Evolutionary conservation across 164 flowering plant species (phyloP).

Genomic region (Sedum album): DNA sequence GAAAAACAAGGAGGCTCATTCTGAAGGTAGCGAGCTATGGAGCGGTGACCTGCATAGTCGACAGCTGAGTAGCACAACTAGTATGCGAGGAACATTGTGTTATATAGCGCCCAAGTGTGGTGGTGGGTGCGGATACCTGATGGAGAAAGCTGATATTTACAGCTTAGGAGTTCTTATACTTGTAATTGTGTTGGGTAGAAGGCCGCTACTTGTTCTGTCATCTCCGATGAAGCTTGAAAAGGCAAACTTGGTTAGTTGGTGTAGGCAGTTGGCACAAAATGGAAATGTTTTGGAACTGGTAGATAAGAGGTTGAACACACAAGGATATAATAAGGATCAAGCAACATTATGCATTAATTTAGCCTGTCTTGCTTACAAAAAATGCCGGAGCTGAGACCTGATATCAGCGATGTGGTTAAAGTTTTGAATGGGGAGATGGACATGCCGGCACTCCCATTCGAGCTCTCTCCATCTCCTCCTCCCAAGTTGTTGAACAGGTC

Average conservation of each 20-base stretch:
- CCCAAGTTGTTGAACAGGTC: too few species aligned
- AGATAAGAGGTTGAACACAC: conserved; percentile 55
- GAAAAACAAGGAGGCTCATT: too few species aligned
- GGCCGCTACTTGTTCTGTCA: conserved; percentile 83
- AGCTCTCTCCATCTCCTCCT: conserved; percentile 88
- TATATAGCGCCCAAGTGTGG: conserved; percentile 93
- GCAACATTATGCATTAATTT: conserved; percentile 72
- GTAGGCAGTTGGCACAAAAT: conserved; percentile 62
- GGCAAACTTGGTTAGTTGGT: conserved; percentile 93
- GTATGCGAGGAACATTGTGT: conserved; percentile 97
- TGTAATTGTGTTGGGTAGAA: conserved; percentile 81
- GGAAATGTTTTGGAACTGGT: conserved; percentile 78
- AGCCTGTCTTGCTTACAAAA: conserved; percentile 81
- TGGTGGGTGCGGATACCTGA: conserved; percentile 74
- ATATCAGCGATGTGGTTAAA: conserved; percentile 69
- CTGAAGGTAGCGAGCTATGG: too few species aligned
- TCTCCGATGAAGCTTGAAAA: conserved; percentile 97
- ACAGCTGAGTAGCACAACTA: conserved; percentile 95
- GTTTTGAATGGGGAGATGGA: conserved; percentile 85
- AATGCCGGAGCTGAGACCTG: conserved; percentile 88
- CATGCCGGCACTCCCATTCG: conserved; percentile 59
- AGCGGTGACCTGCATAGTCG: conserved; percentile 93
- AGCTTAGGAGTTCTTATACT: conserved; percentile 87
- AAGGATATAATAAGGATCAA: conserved; percentile 51
- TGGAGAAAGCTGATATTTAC: conserved; percentile 95